Evolutionary conservation across 371 early-diverging fungal genomes (phyloP).

Genomic region (Amoeboaphelidium occidentale): DNA sequence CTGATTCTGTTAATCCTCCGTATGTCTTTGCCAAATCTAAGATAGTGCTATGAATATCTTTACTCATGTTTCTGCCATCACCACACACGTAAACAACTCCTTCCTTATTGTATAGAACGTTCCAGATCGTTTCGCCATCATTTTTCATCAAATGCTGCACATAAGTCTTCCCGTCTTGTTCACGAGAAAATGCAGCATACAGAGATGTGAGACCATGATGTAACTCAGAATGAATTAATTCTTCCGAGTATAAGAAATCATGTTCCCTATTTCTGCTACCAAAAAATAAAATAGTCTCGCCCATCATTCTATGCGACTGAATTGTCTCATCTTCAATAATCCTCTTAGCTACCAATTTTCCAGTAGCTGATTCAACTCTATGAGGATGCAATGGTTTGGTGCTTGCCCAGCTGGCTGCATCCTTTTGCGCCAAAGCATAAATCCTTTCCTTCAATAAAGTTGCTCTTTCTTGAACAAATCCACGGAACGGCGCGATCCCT

Average conservation of each 20-base stretch:
- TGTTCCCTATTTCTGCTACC: slow-evolving; percentile 60
- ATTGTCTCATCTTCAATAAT: background rate
- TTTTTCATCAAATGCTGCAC: slow-evolving; percentile 55
- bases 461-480: slow-evolving; percentile 71
- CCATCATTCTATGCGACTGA: slow-evolving; percentile 21
- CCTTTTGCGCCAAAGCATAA: slow-evolving; percentile 8
- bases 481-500: slow-evolving; percentile 86
- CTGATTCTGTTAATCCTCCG: slow-evolving; percentile 38
- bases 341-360: background rate
- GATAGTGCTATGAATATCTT: slow-evolving; percentile 51
- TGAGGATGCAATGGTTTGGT: background rate
- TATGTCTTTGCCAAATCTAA: slow-evolving; percentile 32
- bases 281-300: slow-evolving; percentile 66
- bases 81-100: slow-evolving; percentile 79
- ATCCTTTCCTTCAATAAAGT: slow-evolving; percentile 37
- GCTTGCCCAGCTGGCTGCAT: slow-evolving; percentile 19
- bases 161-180: slow-evolving; percentile 63
- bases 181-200: slow-evolving; percentile 70
- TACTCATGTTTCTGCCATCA: slow-evolving; percentile 88
- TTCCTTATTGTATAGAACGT: slow-evolving; percentile 34
- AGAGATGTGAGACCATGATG: slow-evolving; percentile 59
- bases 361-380: background rate
- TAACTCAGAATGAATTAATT: slow-evolving; percentile 71
- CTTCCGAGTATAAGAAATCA: slow-evolving; percentile 68
- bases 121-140: slow-evolving; percentile 35